phyloP scores from a whole-genome alignment of 2,329 filamentous ascomycete genomes.

The Botrytis aclada region DNA sequence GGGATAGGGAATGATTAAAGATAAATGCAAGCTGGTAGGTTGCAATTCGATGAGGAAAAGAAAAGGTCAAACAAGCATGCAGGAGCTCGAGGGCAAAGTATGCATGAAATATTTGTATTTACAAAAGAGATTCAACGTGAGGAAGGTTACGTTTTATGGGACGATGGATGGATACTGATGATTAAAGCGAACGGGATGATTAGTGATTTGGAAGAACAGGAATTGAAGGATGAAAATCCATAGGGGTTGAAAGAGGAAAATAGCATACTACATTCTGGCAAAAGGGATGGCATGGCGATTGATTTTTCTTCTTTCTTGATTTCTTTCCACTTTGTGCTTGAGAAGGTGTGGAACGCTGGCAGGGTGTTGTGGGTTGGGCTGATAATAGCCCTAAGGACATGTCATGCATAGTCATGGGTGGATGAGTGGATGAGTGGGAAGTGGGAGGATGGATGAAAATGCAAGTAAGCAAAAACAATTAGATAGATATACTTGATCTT shows the following conservation, averaged over 20 bases:
- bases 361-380: background rate
- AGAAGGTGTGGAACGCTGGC: background rate
- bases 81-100: conserved; percentile 8
- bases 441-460: background rate
- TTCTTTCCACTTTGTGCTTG: conserved; percentile 1
- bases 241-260: conserved; percentile 5
- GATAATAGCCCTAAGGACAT: background rate
- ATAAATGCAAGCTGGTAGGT: background rate
- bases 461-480: conserved; percentile 3
- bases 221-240: background rate
- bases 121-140: conserved; percentile 4
- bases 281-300: conserved; percentile 11
- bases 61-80: conserved; percentile 8
- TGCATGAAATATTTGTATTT: conserved; percentile 18
- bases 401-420: background rate
- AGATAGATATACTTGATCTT: conserved; percentile 20
- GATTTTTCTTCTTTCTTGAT: conserved; percentile 1
- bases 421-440: background rate
- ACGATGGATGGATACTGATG: conserved; percentile 5
- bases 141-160: conserved; percentile 3
- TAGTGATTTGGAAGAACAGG: background rate
- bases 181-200: conserved; percentile 2
- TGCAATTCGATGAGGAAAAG: conserved; percentile 4
- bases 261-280: conserved; percentile 16
- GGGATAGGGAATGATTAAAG: background rate